Evolutionary conservation across 1,284 basidiomycete species (phyloP).

Genomic region (Lentinula novae-zelandiae): DNA sequence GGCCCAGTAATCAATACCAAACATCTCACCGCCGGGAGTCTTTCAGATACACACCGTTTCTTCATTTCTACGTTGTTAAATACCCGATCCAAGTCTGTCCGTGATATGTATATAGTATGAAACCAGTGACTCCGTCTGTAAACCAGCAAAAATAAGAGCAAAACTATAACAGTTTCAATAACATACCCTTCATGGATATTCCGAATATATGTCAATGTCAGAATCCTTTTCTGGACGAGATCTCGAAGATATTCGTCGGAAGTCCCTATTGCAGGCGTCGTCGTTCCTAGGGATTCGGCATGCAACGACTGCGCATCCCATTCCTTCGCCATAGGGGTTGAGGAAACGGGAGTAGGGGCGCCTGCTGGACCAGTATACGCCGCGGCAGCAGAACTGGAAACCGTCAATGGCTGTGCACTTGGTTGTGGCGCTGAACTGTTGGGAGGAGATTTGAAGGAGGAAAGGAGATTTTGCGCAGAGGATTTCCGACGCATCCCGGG

Average conservation of each 20-base stretch:
- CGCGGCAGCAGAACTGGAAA: slow-evolving; percentile 30
- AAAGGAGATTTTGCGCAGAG: slow-evolving; percentile 76
- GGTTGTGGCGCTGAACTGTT: slow-evolving; percentile 23
- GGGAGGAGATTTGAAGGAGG: slow-evolving; percentile 58
- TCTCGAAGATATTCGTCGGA: slow-evolving; percentile 74
- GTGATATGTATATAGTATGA: slow-evolving; percentile 78
- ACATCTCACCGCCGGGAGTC: background rate
- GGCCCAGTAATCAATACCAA: slow-evolving; percentile 9
- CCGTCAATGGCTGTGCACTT: slow-evolving; percentile 26
- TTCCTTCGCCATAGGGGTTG: slow-evolving; percentile 48
- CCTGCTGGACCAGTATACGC: slow-evolving; percentile 37
- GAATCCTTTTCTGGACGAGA: slow-evolving; percentile 76
- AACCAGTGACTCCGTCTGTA: slow-evolving; percentile 80
- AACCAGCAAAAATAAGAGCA: background rate
- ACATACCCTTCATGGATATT: slow-evolving; percentile 81
- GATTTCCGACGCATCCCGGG: slow-evolving; percentile 77
- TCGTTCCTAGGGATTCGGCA: slow-evolving; percentile 44
- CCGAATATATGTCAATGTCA: slow-evolving; percentile 79
- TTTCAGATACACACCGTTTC: slow-evolving; percentile 55
- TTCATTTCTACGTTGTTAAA: slow-evolving; percentile 76
- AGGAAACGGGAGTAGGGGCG: slow-evolving; percentile 35
- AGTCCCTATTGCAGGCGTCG: slow-evolving; percentile 54
- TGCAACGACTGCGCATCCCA: slow-evolving; percentile 66
- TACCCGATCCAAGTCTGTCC: slow-evolving; percentile 64
- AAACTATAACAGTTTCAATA: slow-evolving; percentile 7